Conservation (phyloP, 306 rosid genomes). For the Parietaria judaica region DNA sequence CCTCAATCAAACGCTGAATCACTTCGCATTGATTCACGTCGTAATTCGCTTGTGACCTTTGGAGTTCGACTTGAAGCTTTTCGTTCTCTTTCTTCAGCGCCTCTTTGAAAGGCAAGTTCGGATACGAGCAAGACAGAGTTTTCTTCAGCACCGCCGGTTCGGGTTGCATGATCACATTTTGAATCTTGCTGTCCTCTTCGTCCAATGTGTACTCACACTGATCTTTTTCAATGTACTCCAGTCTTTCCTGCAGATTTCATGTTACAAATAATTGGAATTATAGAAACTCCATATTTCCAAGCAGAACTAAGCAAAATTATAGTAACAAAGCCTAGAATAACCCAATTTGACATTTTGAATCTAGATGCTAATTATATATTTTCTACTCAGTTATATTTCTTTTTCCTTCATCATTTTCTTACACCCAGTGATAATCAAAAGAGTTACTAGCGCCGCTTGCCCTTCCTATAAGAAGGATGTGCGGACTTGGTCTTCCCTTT, state of each 20-base stretch:
- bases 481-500: no score
- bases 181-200: constrained; percentile 80
- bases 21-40: constrained; percentile 89
- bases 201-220: constrained; percentile 95
- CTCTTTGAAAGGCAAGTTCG: constrained; percentile 66
- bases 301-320: not conserved
- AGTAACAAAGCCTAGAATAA: no score
- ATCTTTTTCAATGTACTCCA: constrained; percentile 80
- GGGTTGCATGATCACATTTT: constrained; percentile 79
- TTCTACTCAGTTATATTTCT: no score
- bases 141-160: constrained; percentile 85
- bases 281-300: not conserved
- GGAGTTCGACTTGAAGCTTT: constrained; percentile 87
- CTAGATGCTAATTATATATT: no score
- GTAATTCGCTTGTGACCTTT: constrained; percentile 68
- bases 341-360: no score
- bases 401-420: no score
- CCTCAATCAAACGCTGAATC: constrained; percentile 81
- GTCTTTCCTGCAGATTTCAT: constrained; percentile 62
- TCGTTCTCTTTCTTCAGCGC: constrained; percentile 85
- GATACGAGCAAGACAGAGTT: constrained; percentile 90
- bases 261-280: no score
- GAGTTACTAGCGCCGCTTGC: no score
- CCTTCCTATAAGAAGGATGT: no score
- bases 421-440: no score